Evolutionary conservation across 148 eudicot genomes (phyloP), one percentile per base, ranked within the genome.

Genomic region (Camellia granthamiana): DNA sequence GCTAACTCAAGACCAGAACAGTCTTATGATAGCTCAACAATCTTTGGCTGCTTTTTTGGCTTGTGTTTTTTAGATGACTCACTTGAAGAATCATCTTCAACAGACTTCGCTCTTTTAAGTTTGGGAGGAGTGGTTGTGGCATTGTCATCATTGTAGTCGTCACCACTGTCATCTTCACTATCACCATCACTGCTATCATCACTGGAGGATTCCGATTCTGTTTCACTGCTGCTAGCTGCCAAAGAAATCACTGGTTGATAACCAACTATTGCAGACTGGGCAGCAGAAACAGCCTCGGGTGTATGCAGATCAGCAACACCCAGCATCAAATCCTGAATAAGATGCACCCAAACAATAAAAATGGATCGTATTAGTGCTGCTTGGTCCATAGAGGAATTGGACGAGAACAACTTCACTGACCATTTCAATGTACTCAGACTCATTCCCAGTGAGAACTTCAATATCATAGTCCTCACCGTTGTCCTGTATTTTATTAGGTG

Each of bases 251-350:
- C 80, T 12, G 86, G 87, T 70, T 85, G 93, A 82, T 83, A 75
- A 76, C 97, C 97, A 52, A 85, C 90, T 7, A 90, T 64, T 77
- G 94, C 93, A 51, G 93, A 86, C 86, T 95, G 97, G 18, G 98
- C 98, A 49, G 97, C 97, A 77, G 92, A 85, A 81, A 91, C 68
- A 46, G 98, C 97, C 73, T 93, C 97, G 12, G 94, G 92, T 66
- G 98, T 93, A 75, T 90, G 92, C 69, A 95, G 96, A 81, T 95
- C 97, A 68, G 98, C 94, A 80, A 95, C 87, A 42, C 98, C 98
- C 77, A 95, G 82, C 94, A 93, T 95, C 88, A 95, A 83, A 87
- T 95, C 98, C 97, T 95, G 76, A 18, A 56, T 77, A 66, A 30
- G 19, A 54, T 10, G 38, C 47, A 75, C 16, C 38, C 30, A 66